Percentiles rank a stretch among this genome's conserved stretches.
phyloP scores from a whole-genome alignment of 1,284 basidiomycete species.

The Rhodotorula sp. region DNA sequence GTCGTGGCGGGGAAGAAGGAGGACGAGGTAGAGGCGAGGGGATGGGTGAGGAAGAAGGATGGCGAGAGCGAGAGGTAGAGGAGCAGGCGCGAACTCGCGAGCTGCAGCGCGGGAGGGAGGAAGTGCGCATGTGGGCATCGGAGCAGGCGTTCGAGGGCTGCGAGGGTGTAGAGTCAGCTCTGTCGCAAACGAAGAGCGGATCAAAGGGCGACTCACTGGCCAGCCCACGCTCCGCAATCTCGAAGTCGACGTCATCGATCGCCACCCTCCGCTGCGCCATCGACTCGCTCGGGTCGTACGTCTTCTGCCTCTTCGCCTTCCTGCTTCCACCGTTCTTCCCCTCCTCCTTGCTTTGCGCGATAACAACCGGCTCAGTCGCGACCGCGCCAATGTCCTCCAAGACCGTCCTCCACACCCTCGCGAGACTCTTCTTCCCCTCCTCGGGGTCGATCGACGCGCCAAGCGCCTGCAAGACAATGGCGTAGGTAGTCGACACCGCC shows the following conservation, averaged over 20 bases:
- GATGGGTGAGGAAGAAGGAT: slow-evolving; percentile 20
- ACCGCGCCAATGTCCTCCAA: slow-evolving; percentile 36
- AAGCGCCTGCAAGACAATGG: slow-evolving; percentile 22
- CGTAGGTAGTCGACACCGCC: slow-evolving; percentile 19
- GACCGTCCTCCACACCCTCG: slow-evolving; percentile 33
- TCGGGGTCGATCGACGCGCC: slow-evolving; percentile 31
- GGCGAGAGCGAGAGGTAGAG: slow-evolving; percentile 35
- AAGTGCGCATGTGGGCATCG: slow-evolving; percentile 23
- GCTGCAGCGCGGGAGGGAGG: slow-evolving; percentile 32
- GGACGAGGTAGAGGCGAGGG: slow-evolving; percentile 13
- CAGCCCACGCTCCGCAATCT: slow-evolving; percentile 26
- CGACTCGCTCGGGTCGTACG: slow-evolving; percentile 35
- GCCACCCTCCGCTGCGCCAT: slow-evolving; percentile 17
- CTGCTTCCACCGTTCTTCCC: slow-evolving; percentile 11
- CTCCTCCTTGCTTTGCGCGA: not conserved
- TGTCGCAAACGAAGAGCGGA: not conserved
- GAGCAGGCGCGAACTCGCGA: slow-evolving; percentile 35
- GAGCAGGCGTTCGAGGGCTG: slow-evolving; percentile 35
- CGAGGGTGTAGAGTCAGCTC: not conserved
- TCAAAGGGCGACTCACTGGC: slow-evolving; percentile 17
- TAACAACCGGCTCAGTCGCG: slow-evolving; percentile 30
- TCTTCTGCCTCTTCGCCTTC: slow-evolving; percentile 26
- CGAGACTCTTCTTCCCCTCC: slow-evolving; percentile 31
- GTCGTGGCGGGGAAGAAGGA: slow-evolving; percentile 31
- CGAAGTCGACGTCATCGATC: slow-evolving; percentile 28